Evolutionary conservation across 1,139 yeast genomes (phyloP).

Genomic region (Zygosaccharomyces sapae): DNA sequence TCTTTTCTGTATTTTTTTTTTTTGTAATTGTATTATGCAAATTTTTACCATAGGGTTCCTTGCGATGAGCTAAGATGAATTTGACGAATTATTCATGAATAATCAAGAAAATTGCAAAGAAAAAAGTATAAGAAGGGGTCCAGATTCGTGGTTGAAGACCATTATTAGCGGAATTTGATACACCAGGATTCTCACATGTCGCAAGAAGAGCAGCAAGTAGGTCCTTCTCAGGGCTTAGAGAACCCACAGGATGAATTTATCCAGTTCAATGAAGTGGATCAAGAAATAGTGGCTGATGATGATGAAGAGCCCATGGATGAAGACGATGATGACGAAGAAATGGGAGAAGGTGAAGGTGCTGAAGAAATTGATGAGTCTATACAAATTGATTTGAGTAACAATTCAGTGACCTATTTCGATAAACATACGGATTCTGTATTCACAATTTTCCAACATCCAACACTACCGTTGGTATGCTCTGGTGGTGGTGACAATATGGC

Average conservation of each 20-base stretch:
- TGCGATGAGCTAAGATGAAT: conserved; percentile 6
- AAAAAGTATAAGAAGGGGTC: background rate
- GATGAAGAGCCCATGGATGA: conserved; percentile 41
- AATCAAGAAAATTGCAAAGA: background rate
- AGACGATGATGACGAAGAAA: conserved; percentile 37
- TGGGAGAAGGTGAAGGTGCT: conserved; percentile 37
- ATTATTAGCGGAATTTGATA: background rate
- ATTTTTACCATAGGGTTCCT: conserved; percentile 1
- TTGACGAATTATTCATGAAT: conserved; percentile 2
- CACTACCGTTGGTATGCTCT: conserved; percentile 72
- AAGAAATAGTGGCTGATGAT: conserved; percentile 47
- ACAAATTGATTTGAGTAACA: conserved; percentile 77
- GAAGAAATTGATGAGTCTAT: conserved; percentile 41
- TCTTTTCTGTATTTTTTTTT: background rate
- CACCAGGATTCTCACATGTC: background rate
- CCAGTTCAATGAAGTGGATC: conserved; percentile 54
- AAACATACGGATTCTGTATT: conserved; percentile 82
- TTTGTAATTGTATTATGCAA: background rate
- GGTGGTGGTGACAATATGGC: conserved; percentile 93
- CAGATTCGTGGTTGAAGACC: background rate
- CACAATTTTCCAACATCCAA: conserved; percentile 73
- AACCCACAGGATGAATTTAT: conserved; percentile 50
- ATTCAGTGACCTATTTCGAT: conserved; percentile 86
- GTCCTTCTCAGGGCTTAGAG: background rate
- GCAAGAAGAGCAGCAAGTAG: conserved; percentile 1